Percentiles rank a stretch among this genome's conserved stretches.
phyloP scores from a whole-genome alignment of 2,329 filamentous ascomycete genomes.

The Aspergillus tubingensis region DNA sequence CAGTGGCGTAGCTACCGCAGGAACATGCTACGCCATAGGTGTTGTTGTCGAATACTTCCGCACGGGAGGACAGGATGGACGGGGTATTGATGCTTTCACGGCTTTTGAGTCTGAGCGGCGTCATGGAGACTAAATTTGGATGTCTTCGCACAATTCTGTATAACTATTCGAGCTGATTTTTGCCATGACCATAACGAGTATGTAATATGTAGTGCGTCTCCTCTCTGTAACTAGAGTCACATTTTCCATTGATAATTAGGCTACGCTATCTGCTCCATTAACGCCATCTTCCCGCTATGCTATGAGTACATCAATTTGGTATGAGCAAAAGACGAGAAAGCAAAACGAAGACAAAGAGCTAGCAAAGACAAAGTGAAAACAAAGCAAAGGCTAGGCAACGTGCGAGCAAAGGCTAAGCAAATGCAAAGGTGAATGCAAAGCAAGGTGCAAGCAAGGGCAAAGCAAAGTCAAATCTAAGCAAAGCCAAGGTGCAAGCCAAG shows the following conservation, averaged over 20 bases:
- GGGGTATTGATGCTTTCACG: constrained; percentile 42
- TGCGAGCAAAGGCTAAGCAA: no score
- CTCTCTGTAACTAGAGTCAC: background rate
- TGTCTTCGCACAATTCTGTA: background rate
- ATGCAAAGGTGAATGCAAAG: no score
- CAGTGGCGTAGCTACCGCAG: constrained; percentile 37
- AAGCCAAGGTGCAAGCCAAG: no score
- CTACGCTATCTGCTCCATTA: background rate
- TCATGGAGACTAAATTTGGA: constrained; percentile 17
- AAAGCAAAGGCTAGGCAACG: no score
- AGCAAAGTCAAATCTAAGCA: no score
- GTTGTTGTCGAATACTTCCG: constrained; percentile 45
- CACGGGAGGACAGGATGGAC: constrained; percentile 42
- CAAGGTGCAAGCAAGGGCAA: no score
- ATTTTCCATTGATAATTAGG: background rate
- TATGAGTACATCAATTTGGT: background rate
- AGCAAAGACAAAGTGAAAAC: no score
- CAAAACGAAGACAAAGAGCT: no score
- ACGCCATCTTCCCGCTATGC: background rate
- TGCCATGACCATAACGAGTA: background rate
- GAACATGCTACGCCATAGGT: constrained; percentile 45
- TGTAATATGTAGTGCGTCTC: background rate
- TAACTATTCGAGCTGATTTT: background rate
- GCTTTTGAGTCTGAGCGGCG: constrained; percentile 41
- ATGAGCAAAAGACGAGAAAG: background rate